Conservation (phyloP, 2,329 filamentous ascomycete species). For the Pseudogymnoascus sp. region DNA sequence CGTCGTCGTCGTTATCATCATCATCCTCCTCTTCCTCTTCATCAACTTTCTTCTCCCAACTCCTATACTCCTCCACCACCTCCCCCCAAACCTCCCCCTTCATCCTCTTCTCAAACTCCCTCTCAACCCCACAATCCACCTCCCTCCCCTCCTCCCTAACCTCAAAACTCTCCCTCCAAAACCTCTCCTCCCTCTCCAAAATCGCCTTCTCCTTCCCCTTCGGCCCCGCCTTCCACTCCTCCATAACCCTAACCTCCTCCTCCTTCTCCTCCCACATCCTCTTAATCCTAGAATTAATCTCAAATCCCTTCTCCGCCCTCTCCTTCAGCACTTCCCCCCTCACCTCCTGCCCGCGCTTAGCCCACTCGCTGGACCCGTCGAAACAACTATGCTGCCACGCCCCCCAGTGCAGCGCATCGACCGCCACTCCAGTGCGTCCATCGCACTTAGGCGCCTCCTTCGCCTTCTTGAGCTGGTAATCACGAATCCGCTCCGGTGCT, state of each 20-base stretch:
- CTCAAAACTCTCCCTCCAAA: neutral
- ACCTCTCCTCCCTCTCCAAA: neutral
- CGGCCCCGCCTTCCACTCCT: neutral
- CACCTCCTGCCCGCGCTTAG: constrained; percentile 32
- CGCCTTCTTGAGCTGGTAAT: neutral
- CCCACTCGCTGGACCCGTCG: neutral
- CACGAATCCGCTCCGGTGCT: neutral
- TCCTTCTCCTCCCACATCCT: constrained; percentile 1
- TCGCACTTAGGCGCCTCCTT: neutral
- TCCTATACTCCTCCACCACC: neutral
- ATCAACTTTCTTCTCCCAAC: neutral
- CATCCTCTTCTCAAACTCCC: constrained; percentile 2
- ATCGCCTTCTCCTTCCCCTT: neutral
- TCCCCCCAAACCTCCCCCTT: neutral
- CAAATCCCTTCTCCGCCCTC: constrained; percentile 32
- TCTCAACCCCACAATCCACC: neutral
- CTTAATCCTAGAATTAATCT: neutral
- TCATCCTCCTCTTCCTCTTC: neutral
- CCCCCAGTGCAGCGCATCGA: neutral
- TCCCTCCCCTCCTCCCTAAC: constrained; percentile 4
- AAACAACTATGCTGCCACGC: constrained; percentile 1
- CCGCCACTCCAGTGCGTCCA: neutral
- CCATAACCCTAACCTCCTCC: neutral
- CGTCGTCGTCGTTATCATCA: neutral
- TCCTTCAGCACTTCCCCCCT: constrained; percentile 43